Evolutionary conservation across 2,329 filamentous ascomycete genomes (phyloP), one percentile per base, ranked within the genome.

Genomic region (Epichloe amarillans): DNA sequence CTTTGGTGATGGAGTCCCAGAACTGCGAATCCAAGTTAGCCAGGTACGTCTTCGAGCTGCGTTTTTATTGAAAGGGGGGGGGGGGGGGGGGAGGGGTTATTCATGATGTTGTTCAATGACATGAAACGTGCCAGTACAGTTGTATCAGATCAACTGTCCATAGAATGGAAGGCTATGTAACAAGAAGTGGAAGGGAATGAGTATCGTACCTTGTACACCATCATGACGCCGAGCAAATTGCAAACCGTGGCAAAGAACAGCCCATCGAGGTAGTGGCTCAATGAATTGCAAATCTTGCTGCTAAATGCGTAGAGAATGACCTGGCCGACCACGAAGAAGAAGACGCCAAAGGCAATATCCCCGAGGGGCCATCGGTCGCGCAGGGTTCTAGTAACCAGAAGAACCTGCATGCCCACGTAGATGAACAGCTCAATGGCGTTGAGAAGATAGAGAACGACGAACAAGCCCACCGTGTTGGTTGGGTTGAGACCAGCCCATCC

Each of bases 1-100:
- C 93, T 64, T 87, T 89, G 21, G 93, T 98, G 67, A 98, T 98
- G 15, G 90, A 96, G 65, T 98, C 93, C 93, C 93, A 98, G 74
- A 95, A 98, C 89, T 93, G 59, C 50, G 52, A 52, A 45, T 47
- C 58, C 5, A n/a, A 12, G 43, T 47, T 17, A 49, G 47, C 39
- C 42, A 26, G n/a, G 21, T 21, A 46, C 2, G 23, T 17, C 36
- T 3, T 11, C 14, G 10, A 21, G 6, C 14, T 46, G 8, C 3
- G 30, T 4, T 23, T 2, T 11, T 11, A 30, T 10, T 30, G 26
- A 6, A 23, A n/a, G n/a, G n/a, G n/a, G n/a, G 2, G 5, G 4
- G 21, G 21, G 21, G 21, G 23, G 26, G 8, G 8, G 26, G 3
- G 26, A 2, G 26, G 3, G 26, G 1, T 10, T 30, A 30, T 30